Conservation (phyloP, 257 asterid species). For the Capsicum rhomboideum region DNA sequence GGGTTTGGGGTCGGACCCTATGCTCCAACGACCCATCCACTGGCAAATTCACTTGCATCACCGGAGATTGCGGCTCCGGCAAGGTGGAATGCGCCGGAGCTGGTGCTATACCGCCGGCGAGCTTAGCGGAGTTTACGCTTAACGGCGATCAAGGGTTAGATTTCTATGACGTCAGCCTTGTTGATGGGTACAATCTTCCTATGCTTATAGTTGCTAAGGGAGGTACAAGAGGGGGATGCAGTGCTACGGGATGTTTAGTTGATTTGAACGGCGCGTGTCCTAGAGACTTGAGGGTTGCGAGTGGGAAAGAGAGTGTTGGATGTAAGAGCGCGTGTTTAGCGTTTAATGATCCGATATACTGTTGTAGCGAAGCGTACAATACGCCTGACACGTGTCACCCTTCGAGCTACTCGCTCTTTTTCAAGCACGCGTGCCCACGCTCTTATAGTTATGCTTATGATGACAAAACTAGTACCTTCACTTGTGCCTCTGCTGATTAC, state of each 20-base stretch:
- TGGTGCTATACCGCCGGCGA: conserved; percentile 93
- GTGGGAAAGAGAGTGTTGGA: conserved; percentile 53
- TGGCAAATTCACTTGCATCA: conserved; percentile 49
- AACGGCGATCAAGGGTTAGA: conserved; percentile 84
- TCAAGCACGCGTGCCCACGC: conserved; percentile 90
- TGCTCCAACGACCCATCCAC: conserved; percentile 41
- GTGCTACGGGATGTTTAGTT: conserved; percentile 77
- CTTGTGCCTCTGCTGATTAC: conserved; percentile 84
- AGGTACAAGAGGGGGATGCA: conserved; percentile 64
- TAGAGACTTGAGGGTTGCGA: conserved; percentile 54
- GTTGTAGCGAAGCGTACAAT: conserved; percentile 77
- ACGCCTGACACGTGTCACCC: conserved; percentile 93
- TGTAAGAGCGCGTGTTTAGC: conserved; percentile 99
- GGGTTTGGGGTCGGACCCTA: conserved; percentile 82
- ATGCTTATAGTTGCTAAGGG: conserved; percentile 74
- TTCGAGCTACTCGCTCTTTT: conserved; percentile 65
- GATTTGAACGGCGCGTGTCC: conserved; percentile 91
- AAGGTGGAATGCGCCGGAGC: conserved; percentile 59
- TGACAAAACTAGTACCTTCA: conserved; percentile 87
- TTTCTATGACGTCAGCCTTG: conserved; percentile 89
- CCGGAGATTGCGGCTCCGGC: conserved; percentile 95
- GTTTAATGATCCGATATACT: conserved; percentile 68
- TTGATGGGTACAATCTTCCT: conserved; percentile 92
- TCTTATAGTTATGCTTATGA: conserved; percentile 94
- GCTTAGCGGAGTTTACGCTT: conserved; percentile 90